These are phyloP conservation scores for Penicillium sp. DNA, from an alignment of 2,329 filamentous ascomycete species.

Conservation along the genomic window DNA sequence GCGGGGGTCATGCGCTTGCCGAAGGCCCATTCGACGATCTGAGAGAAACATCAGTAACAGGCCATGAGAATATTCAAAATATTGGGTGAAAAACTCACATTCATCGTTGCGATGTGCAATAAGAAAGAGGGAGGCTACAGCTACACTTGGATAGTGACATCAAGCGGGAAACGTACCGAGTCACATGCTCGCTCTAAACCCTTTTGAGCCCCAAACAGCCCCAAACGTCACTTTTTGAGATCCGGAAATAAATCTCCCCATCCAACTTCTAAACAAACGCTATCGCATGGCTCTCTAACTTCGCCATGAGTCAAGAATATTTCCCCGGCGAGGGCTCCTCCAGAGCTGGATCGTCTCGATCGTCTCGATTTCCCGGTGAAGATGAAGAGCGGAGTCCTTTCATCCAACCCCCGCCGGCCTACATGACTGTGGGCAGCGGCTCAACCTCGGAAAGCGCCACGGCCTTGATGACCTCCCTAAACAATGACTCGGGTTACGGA, in stretches of 20 bases:
- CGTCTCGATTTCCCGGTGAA: conserved; percentile 30
- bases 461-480: conserved; percentile 72
- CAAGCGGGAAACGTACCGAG: conserved; percentile 19
- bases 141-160: conserved; percentile 21
- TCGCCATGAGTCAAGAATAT: conserved; percentile 43
- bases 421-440: conserved; percentile 84
- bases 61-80: not conserved
- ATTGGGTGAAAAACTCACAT: conserved; percentile 35
- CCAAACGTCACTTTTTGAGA: conserved; percentile 17
- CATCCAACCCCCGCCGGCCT: conserved; percentile 52
- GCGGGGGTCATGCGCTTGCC: conserved; percentile 98
- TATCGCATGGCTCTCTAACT: conserved; percentile 15
- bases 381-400: conserved; percentile 28
- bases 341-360: conserved; percentile 37
- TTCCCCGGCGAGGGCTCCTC: conserved; percentile 33
- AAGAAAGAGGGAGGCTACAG: not conserved
- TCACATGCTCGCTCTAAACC: conserved; percentile 27
- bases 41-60: conserved; percentile 18
- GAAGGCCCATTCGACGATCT: conserved; percentile 99
- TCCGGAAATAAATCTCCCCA: conserved; percentile 25
- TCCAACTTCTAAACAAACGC: conserved; percentile 15
- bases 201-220: conserved; percentile 17
- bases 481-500: conserved; percentile 87
- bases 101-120: conserved; percentile 29
- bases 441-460: conserved; percentile 75